phyloP scores from a whole-genome alignment of 805 yeast species.

The Hanseniaspora singularis region DNA sequence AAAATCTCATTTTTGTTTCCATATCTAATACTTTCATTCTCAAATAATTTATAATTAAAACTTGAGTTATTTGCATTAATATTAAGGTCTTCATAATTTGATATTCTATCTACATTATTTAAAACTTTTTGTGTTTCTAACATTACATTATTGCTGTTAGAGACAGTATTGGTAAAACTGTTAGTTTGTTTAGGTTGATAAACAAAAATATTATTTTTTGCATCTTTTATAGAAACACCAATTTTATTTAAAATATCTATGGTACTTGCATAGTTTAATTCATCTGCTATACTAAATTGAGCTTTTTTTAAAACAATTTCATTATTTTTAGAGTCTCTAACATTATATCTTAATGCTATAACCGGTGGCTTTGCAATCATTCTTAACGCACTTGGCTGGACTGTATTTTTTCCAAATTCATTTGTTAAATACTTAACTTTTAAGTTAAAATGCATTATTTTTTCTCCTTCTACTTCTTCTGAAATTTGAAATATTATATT shows the following conservation, averaged over 20 bases:
- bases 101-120: too few relatives aligned
- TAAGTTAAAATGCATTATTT: not conserved
- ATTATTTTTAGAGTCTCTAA: not conserved
- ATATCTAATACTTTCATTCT: too few relatives aligned
- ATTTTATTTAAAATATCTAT: not conserved
- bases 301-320: conserved; percentile 10
- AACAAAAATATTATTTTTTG: conserved; percentile 1
- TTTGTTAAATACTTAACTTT: not conserved
- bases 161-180: too few relatives aligned
- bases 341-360: conserved; percentile 9
- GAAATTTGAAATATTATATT: conserved; percentile 1
- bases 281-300: conserved; percentile 1
- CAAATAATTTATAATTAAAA: too few relatives aligned
- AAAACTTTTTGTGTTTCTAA: too few relatives aligned
- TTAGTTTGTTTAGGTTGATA: not conserved
- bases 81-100: too few relatives aligned
- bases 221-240: conserved; percentile 9
- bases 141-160: too few relatives aligned
- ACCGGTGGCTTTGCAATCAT: conserved; percentile 12
- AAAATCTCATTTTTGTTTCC: not conserved
- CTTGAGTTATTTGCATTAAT: too few relatives aligned
- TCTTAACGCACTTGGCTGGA: not conserved
- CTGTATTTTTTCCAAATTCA: not conserved
- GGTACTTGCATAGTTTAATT: not conserved
- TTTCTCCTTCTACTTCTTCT: not conserved